A percentile compares a stretch with the other conserved stretches of the same genome.
Evolutionary conservation across 768 basidiomycete species (phyloP).

Genomic region (Mycena amicta): DNA sequence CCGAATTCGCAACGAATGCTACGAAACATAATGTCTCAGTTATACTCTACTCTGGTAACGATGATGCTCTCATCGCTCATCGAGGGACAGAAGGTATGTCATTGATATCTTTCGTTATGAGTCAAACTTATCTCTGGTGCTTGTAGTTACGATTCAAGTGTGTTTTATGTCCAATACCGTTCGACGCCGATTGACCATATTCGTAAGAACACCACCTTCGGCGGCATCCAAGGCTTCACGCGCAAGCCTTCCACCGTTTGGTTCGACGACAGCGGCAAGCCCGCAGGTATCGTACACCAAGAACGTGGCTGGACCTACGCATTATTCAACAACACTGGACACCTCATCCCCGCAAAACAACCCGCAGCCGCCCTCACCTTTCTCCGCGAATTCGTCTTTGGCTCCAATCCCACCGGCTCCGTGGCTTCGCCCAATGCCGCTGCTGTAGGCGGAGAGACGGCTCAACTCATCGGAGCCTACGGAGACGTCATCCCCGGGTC

Average conservation of each 20-base stretch:
- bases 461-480: conserved; percentile 40
- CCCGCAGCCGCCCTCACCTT: conserved; percentile 54
- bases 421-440: conserved; percentile 40
- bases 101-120: conserved; percentile 14
- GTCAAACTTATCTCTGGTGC: too few relatives aligned
- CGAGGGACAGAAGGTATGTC: conserved; percentile 64
- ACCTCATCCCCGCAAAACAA: conserved; percentile 39
- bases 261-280: conserved; percentile 57
- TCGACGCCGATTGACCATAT: too few relatives aligned
- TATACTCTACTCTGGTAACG: conserved; percentile 70
- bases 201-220: conserved; percentile 86
- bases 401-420: conserved; percentile 60
- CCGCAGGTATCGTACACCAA: conserved; percentile 73
- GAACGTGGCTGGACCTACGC: conserved; percentile 69
- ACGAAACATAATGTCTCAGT: conserved; percentile 52
- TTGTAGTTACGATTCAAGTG: conserved; percentile 66
- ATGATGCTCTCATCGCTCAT: conserved; percentile 68
- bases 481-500: conserved; percentile 51
- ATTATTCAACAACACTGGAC: conserved; percentile 44
- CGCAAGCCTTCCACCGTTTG: conserved; percentile 69
- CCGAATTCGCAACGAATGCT: conserved; percentile 67
- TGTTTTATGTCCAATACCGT: too few relatives aligned
- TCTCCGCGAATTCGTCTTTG: conserved; percentile 68
- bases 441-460: conserved; percentile 53
- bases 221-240: conserved; percentile 75